These are phyloP conservation scores for Phytophthora hibernalis DNA, from an alignment of 352 stramenopile species.

Conservation along the genomic window DNA sequence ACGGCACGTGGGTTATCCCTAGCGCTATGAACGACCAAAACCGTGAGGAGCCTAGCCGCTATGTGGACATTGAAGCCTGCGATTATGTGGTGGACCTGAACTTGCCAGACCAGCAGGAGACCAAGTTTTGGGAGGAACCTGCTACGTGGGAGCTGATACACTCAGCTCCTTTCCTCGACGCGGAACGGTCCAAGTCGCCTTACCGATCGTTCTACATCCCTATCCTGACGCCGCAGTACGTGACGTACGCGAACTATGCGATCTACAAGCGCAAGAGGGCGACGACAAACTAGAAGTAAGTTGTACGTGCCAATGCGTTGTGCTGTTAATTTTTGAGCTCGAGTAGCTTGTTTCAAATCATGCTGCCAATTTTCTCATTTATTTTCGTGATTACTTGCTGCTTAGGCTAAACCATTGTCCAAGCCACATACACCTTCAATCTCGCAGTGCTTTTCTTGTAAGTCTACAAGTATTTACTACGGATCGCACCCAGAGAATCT, in stretches of 20 bases:
- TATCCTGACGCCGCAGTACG: constrained; percentile 58
- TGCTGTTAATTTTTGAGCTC: constrained; percentile 7
- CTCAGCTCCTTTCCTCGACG: constrained; percentile 63
- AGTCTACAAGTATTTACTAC: background rate
- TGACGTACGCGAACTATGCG: constrained; percentile 65
- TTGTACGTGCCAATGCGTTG: background rate
- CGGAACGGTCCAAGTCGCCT: constrained; percentile 65
- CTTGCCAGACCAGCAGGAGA: constrained; percentile 65
- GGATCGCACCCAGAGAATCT: background rate
- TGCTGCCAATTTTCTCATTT: background rate
- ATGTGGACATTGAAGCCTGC: constrained; percentile 79
- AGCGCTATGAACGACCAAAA: constrained; percentile 96
- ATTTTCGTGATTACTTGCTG: no score
- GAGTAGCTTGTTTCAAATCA: background rate
- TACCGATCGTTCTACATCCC: constrained; percentile 86
- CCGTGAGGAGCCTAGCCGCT: constrained; percentile 89
- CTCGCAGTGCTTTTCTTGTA: no score
- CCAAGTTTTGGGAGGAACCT: constrained; percentile 67
- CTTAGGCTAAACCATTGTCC: no score
- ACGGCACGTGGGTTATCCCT: constrained; percentile 69
- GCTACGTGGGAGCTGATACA: constrained; percentile 63
- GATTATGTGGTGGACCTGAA: constrained; percentile 92
- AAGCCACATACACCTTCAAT: no score
- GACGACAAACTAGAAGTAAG: constrained; percentile 15
- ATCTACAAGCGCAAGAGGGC: constrained; percentile 68